These are phyloP conservation scores for Aureococcus anophagefferens DNA, from an alignment of 108 stramenopile genomes.

Conservation along the genomic window DNA sequence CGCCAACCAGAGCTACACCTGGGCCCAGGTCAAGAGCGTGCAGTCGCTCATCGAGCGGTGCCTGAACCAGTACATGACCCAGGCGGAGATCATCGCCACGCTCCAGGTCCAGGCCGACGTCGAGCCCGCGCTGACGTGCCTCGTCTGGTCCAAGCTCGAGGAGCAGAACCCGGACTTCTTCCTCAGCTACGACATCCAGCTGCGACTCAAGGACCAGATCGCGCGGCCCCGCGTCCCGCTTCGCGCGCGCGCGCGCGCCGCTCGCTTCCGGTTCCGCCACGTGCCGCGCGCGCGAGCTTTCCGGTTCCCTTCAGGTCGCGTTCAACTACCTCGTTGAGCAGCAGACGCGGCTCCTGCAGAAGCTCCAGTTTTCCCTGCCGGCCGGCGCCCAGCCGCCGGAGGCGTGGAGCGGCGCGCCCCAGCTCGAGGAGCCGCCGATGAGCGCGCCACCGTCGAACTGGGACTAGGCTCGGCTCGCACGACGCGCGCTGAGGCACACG, in stretches of 20 bases:
- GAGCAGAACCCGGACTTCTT: constrained; percentile 12
- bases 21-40: not conserved
- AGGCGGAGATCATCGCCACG: constrained; percentile 3
- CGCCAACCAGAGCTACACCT: not conserved
- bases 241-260: too few relatives aligned
- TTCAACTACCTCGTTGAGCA: constrained; percentile 9
- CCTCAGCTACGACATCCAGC: not conserved
- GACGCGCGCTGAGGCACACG: too few relatives aligned
- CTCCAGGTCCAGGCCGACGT: not conserved
- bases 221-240: not conserved
- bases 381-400: too few relatives aligned
- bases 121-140: not conserved
- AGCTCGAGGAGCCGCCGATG: too few relatives aligned
- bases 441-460: too few relatives aligned
- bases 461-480: too few relatives aligned
- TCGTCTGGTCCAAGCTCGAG: constrained; percentile 10
- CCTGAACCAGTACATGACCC: constrained; percentile 1
- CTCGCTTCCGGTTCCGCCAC: too few relatives aligned
- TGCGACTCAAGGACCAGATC: constrained; percentile 13
- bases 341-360: constrained; percentile 2
- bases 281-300: too few relatives aligned
- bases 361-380: not conserved
- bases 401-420: too few relatives aligned
- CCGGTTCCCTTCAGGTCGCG: too few relatives aligned
- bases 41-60: not conserved